Evolutionary conservation across 176 grass and related monocot genomes (phyloP).

Genomic region (Carex scoparia): DNA sequence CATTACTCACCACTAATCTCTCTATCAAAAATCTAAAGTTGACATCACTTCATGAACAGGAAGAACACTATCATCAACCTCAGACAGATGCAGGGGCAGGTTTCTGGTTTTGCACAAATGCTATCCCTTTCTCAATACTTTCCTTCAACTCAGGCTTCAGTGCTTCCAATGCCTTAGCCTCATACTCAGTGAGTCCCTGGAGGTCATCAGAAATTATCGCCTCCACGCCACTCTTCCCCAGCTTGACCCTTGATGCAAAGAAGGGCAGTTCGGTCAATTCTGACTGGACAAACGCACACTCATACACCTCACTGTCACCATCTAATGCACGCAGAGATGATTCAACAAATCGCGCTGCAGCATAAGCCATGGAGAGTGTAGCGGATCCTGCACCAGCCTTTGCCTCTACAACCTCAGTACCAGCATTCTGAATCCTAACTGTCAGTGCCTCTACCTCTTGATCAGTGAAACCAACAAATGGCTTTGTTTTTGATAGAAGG

Average conservation of each 20-base stretch:
- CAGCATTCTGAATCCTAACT: slow-evolving; percentile 72
- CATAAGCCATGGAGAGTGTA: slow-evolving; percentile 80
- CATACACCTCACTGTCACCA: slow-evolving; percentile 74
- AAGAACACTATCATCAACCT: slow-evolving; percentile 18
- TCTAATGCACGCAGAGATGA: slow-evolving; percentile 56
- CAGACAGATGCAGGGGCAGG: slow-evolving; percentile 52
- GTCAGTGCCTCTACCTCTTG: slow-evolving; percentile 57
- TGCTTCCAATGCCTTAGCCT: slow-evolving; percentile 56
- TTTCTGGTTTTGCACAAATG: slow-evolving; percentile 44
- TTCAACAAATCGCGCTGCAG: slow-evolving; percentile 68
- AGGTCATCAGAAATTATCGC: slow-evolving; percentile 42
- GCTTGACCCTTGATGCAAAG: slow-evolving; percentile 72
- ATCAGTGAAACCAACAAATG: slow-evolving; percentile 53
- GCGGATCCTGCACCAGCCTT: slow-evolving; percentile 80
- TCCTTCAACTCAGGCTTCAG: slow-evolving; percentile 66
- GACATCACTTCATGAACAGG: neutral
- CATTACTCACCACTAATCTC: neutral
- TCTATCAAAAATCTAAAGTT: slow-evolving; percentile 41
- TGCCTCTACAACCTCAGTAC: slow-evolving; percentile 78
- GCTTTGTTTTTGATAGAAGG: slow-evolving; percentile 59
- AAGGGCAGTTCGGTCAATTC: slow-evolving; percentile 64
- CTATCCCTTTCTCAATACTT: slow-evolving; percentile 73
- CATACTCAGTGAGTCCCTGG: slow-evolving; percentile 57
- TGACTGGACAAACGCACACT: slow-evolving; percentile 63
- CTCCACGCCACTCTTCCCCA: slow-evolving; percentile 69